phyloP scores from a whole-genome alignment of 441 rosid genomes.

The Gossypium aridum region DNA sequence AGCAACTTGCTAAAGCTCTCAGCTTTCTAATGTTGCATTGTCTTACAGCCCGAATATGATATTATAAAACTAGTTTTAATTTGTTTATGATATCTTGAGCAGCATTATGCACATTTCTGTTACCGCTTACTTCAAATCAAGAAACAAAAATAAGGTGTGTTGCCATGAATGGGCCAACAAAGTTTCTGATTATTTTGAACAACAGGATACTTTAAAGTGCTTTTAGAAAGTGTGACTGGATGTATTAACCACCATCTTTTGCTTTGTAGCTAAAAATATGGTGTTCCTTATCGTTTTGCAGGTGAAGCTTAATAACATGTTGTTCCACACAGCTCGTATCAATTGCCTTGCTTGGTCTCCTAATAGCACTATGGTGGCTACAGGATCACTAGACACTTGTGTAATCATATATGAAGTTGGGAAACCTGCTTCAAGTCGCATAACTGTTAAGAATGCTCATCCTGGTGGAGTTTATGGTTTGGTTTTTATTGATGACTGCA shows the following conservation, averaged over 20 bases:
- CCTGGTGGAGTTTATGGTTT: conserved; percentile 42
- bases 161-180: background rate
- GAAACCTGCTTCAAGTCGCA: conserved; percentile 31
- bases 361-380: conserved; percentile 30
- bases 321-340: conserved; percentile 39
- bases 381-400: conserved; percentile 36
- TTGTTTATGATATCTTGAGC: background rate
- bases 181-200: background rate
- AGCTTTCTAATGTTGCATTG: background rate
- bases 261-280: background rate
- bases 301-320: conserved; percentile 45
- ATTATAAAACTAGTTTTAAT: background rate
- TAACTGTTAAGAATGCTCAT: conserved; percentile 35
- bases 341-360: conserved; percentile 47
- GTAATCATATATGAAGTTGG: conserved; percentile 36
- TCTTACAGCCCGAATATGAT: background rate
- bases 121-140: background rate
- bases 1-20: background rate
- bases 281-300: conserved; percentile 18
- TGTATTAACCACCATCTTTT: background rate
- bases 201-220: background rate
- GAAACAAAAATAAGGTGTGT: background rate
- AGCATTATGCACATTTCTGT: background rate
- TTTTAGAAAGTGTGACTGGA: background rate
- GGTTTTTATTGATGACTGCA: conserved; percentile 28